These are phyloP conservation scores for Scedosporium dehoogii DNA, from an alignment of 2,329 filamentous ascomycete genomes.

Conservation along the genomic window DNA sequence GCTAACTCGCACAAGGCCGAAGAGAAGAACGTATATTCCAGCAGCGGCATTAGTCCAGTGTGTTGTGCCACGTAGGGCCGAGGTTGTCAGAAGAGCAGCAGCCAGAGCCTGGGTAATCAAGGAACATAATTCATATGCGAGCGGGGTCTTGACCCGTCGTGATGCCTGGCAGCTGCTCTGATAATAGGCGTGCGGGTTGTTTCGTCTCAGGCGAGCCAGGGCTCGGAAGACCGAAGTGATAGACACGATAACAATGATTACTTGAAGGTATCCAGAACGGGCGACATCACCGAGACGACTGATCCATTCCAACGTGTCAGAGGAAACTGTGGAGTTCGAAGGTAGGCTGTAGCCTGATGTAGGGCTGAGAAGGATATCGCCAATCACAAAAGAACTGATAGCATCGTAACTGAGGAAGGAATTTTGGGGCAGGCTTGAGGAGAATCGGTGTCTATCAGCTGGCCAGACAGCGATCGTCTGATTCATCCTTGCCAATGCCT, in stretches of 20 bases:
- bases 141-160: neutral
- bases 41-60: constrained; percentile 26
- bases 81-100: constrained; percentile 27
- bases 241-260: neutral
- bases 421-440: neutral
- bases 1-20: constrained; percentile 33
- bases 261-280: neutral
- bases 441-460: too few species aligned
- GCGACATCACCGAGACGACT: neutral
- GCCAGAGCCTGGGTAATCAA: constrained; percentile 29
- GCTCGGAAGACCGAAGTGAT: neutral
- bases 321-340: neutral
- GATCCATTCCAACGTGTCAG: neutral
- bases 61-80: constrained; percentile 21
- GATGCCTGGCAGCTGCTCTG: neutral
- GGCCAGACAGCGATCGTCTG: neutral
- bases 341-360: neutral
- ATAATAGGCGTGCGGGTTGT: neutral
- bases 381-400: too few species aligned
- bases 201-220: neutral
- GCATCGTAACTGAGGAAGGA: neutral
- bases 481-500: neutral
- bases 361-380: neutral
- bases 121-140: constrained; percentile 32
- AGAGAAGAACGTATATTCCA: constrained; percentile 29